Percentiles rank a stretch among this genome's conserved stretches.
Conservation (phyloP, 805 yeast species). For the Jamesozyma rosinii region DNA sequence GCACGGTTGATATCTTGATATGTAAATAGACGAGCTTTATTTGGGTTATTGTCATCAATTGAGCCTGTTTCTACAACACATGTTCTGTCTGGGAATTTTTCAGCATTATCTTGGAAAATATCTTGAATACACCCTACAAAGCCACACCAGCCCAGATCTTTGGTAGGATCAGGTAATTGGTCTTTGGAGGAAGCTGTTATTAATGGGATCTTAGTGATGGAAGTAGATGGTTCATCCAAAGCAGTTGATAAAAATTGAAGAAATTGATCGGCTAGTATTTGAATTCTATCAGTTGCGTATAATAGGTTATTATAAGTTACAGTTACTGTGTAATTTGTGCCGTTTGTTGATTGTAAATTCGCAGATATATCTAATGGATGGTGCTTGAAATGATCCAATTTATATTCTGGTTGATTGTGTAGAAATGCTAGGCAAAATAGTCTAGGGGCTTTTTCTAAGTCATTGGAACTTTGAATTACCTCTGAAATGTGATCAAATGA, state of each 20-base stretch:
- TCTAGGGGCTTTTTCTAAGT: constrained; percentile 50
- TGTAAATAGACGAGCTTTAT: constrained; percentile 59
- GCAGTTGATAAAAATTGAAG: constrained; percentile 40
- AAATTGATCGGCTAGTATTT: constrained; percentile 65
- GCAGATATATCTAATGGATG: constrained; percentile 41
- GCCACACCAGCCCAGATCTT: constrained; percentile 79
- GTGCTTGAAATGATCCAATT: constrained; percentile 27
- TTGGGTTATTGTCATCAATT: constrained; percentile 40
- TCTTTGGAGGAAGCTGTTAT: constrained; percentile 55
- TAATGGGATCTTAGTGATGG: constrained; percentile 55
- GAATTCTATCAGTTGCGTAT: constrained; percentile 61
- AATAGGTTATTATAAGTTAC: constrained; percentile 61
- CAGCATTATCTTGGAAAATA: constrained; percentile 82
- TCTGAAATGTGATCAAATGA: constrained; percentile 50
- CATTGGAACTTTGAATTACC: constrained; percentile 40
- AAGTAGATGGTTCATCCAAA: constrained; percentile 29
- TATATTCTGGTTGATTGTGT: constrained; percentile 32
- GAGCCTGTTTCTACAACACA: constrained; percentile 83
- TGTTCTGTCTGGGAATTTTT: constrained; percentile 69
- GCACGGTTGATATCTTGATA: constrained; percentile 87
- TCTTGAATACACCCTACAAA: constrained; percentile 96
- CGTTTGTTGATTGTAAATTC: constrained; percentile 12
- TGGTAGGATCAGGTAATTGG: constrained; percentile 78
- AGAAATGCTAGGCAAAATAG: constrained; percentile 44
- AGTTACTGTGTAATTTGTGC: constrained; percentile 11